These are phyloP conservation scores for Colletotrichum tanaceti DNA, from an alignment of 2,329 filamentous ascomycete genomes.

Conservation along the genomic window DNA sequence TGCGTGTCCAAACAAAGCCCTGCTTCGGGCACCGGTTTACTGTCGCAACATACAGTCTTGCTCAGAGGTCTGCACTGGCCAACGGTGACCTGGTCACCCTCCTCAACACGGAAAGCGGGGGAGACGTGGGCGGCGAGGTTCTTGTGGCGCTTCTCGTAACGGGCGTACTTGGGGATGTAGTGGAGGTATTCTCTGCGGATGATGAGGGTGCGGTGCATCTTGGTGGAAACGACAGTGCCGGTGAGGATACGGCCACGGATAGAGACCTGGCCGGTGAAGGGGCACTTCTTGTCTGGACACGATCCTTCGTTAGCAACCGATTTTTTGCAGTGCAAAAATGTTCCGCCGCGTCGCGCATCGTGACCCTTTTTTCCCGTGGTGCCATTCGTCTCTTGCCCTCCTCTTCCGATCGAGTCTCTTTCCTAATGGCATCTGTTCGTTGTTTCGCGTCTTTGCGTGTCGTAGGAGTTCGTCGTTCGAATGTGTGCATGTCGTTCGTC, in stretches of 20 bases:
- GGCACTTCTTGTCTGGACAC: constrained; percentile 97
- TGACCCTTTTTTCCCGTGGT: not conserved
- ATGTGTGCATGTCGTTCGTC: not conserved
- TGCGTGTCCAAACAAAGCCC: not conserved
- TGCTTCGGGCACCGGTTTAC: not conserved
- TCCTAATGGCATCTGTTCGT: not conserved
- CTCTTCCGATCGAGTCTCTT: constrained; percentile 2
- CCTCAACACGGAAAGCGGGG: constrained; percentile 99
- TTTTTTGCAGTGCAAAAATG: not conserved
- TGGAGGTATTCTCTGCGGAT: constrained; percentile 99
- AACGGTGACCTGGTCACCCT: constrained; percentile 99
- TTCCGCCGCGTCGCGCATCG: not conserved
- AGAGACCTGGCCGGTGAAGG: constrained; percentile 98
- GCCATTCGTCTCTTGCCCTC: not conserved
- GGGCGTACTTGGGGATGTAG: constrained; percentile 99
- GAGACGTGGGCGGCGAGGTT: constrained; percentile 99
- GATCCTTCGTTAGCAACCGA: constrained; percentile 32
- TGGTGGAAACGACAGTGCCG: constrained; percentile 98
- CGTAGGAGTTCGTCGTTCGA: constrained; percentile 9
- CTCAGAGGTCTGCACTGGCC: constrained; percentile 98
- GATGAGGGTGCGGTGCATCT: constrained; percentile 99
- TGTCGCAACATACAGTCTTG: constrained; percentile 88
- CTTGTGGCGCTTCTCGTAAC: constrained; percentile 99
- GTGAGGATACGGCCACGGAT: constrained; percentile 99
- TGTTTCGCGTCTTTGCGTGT: constrained; percentile 18